Conservation (phyloP, 768 basidiomycete species). For the Lactarius vividus region DNA sequence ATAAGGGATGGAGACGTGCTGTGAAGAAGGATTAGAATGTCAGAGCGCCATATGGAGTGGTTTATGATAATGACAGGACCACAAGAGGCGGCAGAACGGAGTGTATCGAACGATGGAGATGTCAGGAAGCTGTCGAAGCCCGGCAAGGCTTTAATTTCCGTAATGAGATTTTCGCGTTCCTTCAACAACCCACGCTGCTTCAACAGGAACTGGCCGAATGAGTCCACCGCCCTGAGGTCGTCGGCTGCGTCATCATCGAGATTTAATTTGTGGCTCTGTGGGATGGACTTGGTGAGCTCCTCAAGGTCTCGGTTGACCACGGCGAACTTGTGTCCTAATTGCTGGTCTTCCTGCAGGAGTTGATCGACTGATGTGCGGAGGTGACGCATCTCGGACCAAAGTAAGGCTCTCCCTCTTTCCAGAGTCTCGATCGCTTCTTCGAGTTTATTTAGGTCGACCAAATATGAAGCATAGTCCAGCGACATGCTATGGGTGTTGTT, state of each 20-base stretch:
- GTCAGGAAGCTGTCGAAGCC: neutral
- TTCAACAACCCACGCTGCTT: neutral
- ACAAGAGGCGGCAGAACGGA: neutral
- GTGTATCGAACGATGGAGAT: neutral
- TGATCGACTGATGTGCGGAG: neutral
- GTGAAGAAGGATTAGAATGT: neutral
- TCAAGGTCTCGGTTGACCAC: neutral
- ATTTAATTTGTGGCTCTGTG: neutral
- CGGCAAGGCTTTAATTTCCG: neutral
- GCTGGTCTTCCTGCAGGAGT: neutral
- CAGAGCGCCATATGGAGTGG: neutral
- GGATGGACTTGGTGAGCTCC: neutral
- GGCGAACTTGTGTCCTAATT: neutral
- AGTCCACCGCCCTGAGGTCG: neutral
- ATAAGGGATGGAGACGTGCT: neutral
- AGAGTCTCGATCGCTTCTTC: neutral
- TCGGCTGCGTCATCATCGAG: neutral
- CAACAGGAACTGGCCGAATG: neutral
- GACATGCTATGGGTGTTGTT: neutral
- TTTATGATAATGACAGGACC: neutral
- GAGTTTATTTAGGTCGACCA: too few species aligned
- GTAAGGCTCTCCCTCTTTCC: neutral
- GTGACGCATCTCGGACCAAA: neutral
- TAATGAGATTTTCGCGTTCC: neutral
- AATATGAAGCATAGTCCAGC: too few species aligned